Percentiles rank a stretch among this genome's conserved stretches.
phyloP scores from a whole-genome alignment of 164 flowering plant species.

The Sedum album region DNA sequence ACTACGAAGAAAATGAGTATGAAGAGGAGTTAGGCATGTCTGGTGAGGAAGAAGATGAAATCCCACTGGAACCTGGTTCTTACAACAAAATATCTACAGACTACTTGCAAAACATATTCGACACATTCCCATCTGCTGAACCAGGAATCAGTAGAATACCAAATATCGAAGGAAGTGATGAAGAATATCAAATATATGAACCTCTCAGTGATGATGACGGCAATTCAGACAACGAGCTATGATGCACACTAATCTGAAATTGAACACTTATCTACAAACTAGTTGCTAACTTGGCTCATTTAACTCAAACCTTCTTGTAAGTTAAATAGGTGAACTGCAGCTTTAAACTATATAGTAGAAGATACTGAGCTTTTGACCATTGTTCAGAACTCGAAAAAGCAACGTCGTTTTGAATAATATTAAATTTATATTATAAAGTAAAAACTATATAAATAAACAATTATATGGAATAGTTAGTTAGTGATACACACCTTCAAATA shows the following conservation, averaged over 20 bases:
- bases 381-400: too few relatives aligned
- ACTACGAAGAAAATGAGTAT: constrained; percentile 45
- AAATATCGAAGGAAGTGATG: constrained; percentile 38
- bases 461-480: too few relatives aligned
- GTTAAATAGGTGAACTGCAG: too few relatives aligned
- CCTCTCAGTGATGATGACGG: constrained; percentile 37
- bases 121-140: constrained; percentile 44
- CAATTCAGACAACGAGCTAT: constrained; percentile 24
- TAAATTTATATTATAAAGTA: too few relatives aligned
- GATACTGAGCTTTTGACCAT: too few relatives aligned
- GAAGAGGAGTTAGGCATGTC: constrained; percentile 31
- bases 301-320: too few relatives aligned
- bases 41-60: constrained; percentile 9
- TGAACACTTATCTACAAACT: too few relatives aligned
- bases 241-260: neutral
- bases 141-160: constrained; percentile 17
- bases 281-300: neutral
- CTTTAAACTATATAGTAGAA: too few relatives aligned
- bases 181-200: constrained; percentile 68
- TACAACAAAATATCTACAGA: constrained; percentile 46
- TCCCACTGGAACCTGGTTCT: constrained; percentile 39
- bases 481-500: too few relatives aligned
- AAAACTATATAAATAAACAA: too few relatives aligned
- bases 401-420: too few relatives aligned
- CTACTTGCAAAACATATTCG: constrained; percentile 75